Base-by-base conservation (phyloP, 2,329 filamentous ascomycete genomes). In the Rhexocercosporidium sp. region DNA sequence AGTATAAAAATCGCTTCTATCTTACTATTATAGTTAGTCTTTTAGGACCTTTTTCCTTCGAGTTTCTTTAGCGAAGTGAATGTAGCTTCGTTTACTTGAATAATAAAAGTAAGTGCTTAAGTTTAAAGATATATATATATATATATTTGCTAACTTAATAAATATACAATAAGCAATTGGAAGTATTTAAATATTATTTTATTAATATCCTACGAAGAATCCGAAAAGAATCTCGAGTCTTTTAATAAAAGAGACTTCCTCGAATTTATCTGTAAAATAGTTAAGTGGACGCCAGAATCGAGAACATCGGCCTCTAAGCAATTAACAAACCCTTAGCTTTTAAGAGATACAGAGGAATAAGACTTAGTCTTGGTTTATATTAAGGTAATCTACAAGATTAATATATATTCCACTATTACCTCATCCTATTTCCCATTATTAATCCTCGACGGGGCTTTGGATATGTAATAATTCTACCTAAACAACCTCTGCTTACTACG, bases 11-110 rank as follows among this genome's bases (percentile, higher is more conserved):
- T 46, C 67, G 72, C 46, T 69, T 70, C 59, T 71, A 75, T 41
- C 70, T 76, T 68, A 73, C 74, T 51, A 69, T 67, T 59, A 74
- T 74, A 65, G 67, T 76, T 65, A 71, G 69, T 51, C 54, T 75
- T 66, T 66, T 75, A 37, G 75, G 75, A 56, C 71, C 72, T 68
- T 72, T 72, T 65, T 71, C 72, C 46, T 53, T 71, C 37, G 71
- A 75, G 51, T 73, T 75, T n/a, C 69, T 77, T 34, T 66, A 75
- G 69, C 69, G 66, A 65, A 72, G 70, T 57, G 66, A 70, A 49
- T 67, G 47, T 39, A 70, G 70, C 62, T 69, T 68, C n/a, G 69
- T 71, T 14, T 74, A 71, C 67, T 76, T 74, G 41, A 70, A 75
- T 69, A 68, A 72, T 49, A 63, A 47, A 69, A 72, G 74, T 71